These are phyloP conservation scores for Apophysomyces ossiformis DNA, from an alignment of 371 early-diverging fungal genomes.

Conservation along the genomic window DNA sequence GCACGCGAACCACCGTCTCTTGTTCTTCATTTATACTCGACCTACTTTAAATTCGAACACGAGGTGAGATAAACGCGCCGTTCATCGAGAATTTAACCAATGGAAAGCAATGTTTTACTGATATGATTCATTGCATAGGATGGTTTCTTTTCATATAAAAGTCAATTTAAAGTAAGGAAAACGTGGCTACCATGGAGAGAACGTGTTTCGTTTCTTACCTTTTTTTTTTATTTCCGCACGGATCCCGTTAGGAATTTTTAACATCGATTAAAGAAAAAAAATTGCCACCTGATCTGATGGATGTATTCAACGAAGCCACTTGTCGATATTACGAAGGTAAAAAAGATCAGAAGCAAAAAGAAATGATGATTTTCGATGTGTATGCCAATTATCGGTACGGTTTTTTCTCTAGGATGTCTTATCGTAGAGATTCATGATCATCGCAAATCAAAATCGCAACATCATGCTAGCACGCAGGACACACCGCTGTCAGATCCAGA, in stretches of 20 bases:
- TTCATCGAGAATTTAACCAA: not conserved
- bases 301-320: constrained; percentile 60
- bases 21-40: constrained; percentile 61
- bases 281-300: constrained; percentile 62
- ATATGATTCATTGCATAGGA: constrained; percentile 37
- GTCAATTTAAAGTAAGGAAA: constrained; percentile 61
- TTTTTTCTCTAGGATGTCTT: constrained; percentile 45
- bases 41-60: constrained; percentile 69
- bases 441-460: constrained; percentile 27
- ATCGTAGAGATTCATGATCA: constrained; percentile 66
- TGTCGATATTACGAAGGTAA: constrained; percentile 65
- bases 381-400: no score
- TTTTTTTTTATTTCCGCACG: no score
- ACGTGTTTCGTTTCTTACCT: no score
- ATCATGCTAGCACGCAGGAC: constrained; percentile 16
- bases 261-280: constrained; percentile 57
- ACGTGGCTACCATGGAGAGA: not conserved
- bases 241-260: constrained; percentile 52
- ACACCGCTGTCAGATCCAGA: constrained; percentile 14
- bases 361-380: no score
- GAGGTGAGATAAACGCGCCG: constrained; percentile 54
- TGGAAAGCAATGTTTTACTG: not conserved
- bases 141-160: constrained; percentile 67
- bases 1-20: constrained; percentile 55
- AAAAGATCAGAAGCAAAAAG: no score